Conservation (phyloP, 2,329 filamentous ascomycete species). For the Colletotrichum chrysophilum region DNA sequence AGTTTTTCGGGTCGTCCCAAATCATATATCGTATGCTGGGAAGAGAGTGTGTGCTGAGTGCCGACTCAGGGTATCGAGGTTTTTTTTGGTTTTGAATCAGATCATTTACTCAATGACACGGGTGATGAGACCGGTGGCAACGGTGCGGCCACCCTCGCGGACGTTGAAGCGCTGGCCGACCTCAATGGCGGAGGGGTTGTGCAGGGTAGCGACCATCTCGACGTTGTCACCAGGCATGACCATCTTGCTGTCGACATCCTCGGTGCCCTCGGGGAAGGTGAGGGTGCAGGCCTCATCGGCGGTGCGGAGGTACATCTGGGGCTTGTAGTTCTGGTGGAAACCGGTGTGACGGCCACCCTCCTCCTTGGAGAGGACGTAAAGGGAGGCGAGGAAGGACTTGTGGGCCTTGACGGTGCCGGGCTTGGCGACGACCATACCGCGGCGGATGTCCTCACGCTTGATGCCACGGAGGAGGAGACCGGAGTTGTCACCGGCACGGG, state of each 20-base stretch:
- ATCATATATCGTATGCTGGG: background rate
- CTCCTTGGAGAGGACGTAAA: conserved; percentile 97
- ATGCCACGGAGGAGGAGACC: conserved; percentile 95
- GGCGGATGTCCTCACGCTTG: conserved; percentile 90
- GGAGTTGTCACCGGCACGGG: conserved; percentile 96
- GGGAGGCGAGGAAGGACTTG: conserved; percentile 90
- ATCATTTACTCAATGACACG: conserved; percentile 65
- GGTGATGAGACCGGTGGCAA: conserved; percentile 83
- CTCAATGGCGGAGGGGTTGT: conserved; percentile 87
- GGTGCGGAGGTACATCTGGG: conserved; percentile 94
- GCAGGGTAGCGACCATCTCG: conserved; percentile 91
- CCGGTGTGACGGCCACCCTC: conserved; percentile 97
- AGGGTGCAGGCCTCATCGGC: conserved; percentile 82
- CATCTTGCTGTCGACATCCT: conserved; percentile 75
- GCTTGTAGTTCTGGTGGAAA: conserved; percentile 95
- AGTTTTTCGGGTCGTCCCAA: background rate
- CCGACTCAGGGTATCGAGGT: conserved; percentile 6
- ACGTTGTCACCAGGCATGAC: conserved; percentile 99
- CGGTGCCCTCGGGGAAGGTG: conserved; percentile 84
- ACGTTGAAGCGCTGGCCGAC: conserved; percentile 96
- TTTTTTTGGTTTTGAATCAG: background rate
- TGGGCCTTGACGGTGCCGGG: conserved; percentile 87
- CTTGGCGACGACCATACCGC: conserved; percentile 91
- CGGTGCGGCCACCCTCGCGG: conserved; percentile 91
- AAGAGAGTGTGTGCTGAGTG: conserved; percentile 8